Conservation (phyloP, 352 stramenopile genomes). For the Halophytophthora polymorphica region DNA sequence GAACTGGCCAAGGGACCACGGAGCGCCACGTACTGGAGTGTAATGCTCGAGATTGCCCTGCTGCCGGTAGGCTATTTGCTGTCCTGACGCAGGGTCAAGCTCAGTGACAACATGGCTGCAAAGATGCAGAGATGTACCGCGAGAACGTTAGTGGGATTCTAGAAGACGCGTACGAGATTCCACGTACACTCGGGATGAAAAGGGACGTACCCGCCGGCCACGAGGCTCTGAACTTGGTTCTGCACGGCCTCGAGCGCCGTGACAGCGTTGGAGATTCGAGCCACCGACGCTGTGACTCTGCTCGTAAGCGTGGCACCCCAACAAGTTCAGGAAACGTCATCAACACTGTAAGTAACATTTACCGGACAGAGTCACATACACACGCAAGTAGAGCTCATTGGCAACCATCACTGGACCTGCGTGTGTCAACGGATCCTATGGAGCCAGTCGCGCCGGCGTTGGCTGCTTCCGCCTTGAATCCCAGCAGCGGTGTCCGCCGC, state of each 20-base stretch:
- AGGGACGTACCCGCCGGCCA: slow-evolving; percentile 45
- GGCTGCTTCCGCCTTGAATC: slow-evolving; percentile 4
- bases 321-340: too few species aligned
- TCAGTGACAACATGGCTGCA: slow-evolving; percentile 61
- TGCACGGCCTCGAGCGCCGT: slow-evolving; percentile 35
- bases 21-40: slow-evolving; percentile 38
- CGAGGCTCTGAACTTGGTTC: slow-evolving; percentile 60
- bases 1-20: background rate
- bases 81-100: slow-evolving; percentile 12
- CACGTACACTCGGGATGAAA: background rate
- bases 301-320: background rate
- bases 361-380: too few species aligned
- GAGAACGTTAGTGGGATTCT: background rate
- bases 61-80: slow-evolving; percentile 52
- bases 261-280: slow-evolving; percentile 38
- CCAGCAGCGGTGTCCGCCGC: slow-evolving; percentile 22
- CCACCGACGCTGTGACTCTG: slow-evolving; percentile 21
- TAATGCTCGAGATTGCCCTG: slow-evolving; percentile 78
- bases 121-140: background rate
- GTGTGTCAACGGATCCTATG: slow-evolving; percentile 3
- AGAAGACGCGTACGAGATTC: too few species aligned
- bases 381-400: background rate
- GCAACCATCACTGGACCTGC: slow-evolving; percentile 9
- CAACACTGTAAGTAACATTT: too few species aligned
- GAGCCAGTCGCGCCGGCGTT: background rate